These are phyloP conservation scores for Phytophthora crassamura DNA, from an alignment of 352 stramenopile genomes.

Conservation along the genomic window DNA sequence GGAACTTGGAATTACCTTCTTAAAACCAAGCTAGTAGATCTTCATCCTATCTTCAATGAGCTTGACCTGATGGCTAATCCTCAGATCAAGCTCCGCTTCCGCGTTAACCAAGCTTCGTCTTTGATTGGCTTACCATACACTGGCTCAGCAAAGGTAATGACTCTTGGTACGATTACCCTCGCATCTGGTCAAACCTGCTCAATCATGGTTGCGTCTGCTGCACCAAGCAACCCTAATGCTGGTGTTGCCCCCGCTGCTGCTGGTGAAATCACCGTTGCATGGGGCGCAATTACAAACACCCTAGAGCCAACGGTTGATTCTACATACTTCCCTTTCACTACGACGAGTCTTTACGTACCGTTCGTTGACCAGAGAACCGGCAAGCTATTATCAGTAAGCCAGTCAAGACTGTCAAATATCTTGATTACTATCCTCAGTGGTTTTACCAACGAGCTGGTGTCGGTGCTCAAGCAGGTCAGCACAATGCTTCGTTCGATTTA, in stretches of 20 bases:
- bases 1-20: constrained; percentile 9
- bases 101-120: too few species aligned
- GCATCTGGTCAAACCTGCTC: background rate
- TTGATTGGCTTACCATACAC: too few species aligned
- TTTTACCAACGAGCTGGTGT: background rate
- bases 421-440: background rate
- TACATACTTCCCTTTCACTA: background rate
- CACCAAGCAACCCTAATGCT: background rate
- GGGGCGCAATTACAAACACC: background rate
- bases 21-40: background rate
- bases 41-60: constrained; percentile 4
- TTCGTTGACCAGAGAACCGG: background rate
- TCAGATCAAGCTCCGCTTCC: too few species aligned
- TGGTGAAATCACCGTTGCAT: background rate
- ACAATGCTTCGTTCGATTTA: background rate
- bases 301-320: background rate
- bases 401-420: background rate
- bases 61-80: constrained; percentile 2
- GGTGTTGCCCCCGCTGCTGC: background rate
- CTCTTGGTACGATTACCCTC: background rate
- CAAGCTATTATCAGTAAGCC: background rate
- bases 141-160: background rate
- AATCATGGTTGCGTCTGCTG: background rate
- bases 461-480: background rate
- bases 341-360: background rate